Conservation (phyloP, 2,329 filamentous ascomycete species). For the Aspergillus sp. region DNA sequence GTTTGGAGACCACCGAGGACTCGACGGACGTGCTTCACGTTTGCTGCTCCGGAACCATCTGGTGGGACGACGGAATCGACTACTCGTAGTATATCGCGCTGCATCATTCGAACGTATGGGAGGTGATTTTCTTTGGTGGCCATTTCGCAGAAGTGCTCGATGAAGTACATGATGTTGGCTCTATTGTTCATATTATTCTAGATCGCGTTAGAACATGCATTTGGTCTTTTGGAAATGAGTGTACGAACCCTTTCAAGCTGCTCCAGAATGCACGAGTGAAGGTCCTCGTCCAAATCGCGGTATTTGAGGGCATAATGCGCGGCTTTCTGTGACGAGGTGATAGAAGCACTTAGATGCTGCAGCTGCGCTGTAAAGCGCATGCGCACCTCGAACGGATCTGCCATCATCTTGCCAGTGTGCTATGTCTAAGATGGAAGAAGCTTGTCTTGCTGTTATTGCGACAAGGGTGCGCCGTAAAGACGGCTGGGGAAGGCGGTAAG, state of each 20-base stretch:
- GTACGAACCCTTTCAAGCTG: constrained; percentile 71
- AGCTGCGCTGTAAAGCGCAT: constrained; percentile 92
- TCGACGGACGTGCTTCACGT: constrained; percentile 84
- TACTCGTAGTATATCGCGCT: constrained; percentile 82
- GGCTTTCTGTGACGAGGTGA: constrained; percentile 82
- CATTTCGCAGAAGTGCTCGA: constrained; percentile 88
- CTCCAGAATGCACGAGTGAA: constrained; percentile 95
- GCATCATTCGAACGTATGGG: constrained; percentile 89
- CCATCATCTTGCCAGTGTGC: constrained; percentile 45
- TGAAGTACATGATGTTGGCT: constrained; percentile 99
- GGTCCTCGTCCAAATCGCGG: constrained; percentile 89
- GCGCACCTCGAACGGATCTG: constrained; percentile 94
- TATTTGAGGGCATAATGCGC: constrained; percentile 93
- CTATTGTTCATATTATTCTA: constrained; percentile 93
- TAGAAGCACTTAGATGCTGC: constrained; percentile 82
- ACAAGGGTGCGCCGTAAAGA: neutral
- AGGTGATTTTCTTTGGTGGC: constrained; percentile 67
- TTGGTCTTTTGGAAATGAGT: neutral
- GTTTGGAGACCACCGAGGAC: constrained; percentile 64
- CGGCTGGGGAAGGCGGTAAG: constrained; percentile 12
- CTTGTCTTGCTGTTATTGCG: neutral
- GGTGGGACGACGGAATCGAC: constrained; percentile 87
- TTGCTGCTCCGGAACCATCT: constrained; percentile 80
- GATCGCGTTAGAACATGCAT: neutral
- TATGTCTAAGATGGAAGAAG: neutral